Percentiles rank a stretch among this genome's conserved stretches.
Evolutionary conservation across 345 rosid genomes (phyloP).

Genomic region (Gossypioides kirkii): DNA sequence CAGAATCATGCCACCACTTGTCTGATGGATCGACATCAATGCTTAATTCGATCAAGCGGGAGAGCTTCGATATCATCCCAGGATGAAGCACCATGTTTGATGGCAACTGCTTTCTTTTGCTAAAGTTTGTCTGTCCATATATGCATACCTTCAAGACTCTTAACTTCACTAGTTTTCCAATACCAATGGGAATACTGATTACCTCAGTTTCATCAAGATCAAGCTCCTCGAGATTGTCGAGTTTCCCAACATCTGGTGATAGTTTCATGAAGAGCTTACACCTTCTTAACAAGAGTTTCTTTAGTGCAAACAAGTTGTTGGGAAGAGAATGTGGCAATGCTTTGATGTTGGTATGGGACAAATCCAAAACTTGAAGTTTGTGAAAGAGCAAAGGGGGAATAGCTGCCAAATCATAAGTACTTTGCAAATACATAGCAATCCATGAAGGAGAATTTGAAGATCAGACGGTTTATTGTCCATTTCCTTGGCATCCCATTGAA

Average conservation of each 20-base stretch:
- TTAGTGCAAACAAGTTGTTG: slow-evolving; percentile 15
- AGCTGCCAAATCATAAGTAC: neutral
- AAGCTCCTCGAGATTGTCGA: slow-evolving; percentile 16
- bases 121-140: neutral
- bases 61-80: neutral
- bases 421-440: neutral
- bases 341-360: neutral
- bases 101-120: neutral
- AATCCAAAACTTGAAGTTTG: neutral
- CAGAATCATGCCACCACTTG: neutral
- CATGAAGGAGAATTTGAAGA: neutral
- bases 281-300: slow-evolving; percentile 12
- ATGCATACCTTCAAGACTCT: slow-evolving; percentile 15
- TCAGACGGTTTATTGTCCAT: too few species aligned
- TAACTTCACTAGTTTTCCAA: neutral
- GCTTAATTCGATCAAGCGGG: neutral
- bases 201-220: slow-evolving; percentile 22
- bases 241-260: slow-evolving; percentile 20
- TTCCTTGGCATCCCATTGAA: too few species aligned
- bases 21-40: neutral
- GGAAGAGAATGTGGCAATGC: neutral
- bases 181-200: slow-evolving; percentile 9
- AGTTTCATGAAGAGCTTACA: slow-evolving; percentile 22
- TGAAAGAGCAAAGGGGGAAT: neutral
- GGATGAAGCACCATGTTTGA: slow-evolving; percentile 4